These are phyloP conservation scores for Boletus bicolor DNA, from an alignment of 768 basidiomycete species.

Conservation along the genomic window DNA sequence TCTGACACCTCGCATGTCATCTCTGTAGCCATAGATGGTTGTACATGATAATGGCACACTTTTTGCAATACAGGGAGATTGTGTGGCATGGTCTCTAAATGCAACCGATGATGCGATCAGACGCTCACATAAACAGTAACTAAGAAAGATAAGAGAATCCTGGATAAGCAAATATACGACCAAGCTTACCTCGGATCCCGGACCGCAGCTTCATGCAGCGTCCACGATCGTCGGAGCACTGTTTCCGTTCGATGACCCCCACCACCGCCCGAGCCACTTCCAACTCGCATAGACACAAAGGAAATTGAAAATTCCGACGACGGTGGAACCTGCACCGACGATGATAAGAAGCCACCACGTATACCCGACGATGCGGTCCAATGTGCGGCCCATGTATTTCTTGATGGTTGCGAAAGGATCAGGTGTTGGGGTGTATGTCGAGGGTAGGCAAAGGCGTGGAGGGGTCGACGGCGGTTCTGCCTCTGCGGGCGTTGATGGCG, in stretches of 20 bases:
- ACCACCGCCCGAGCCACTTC: slow-evolving; percentile 50
- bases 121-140: background rate
- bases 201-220: slow-evolving; percentile 10
- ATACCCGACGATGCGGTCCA: slow-evolving; percentile 76
- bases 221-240: slow-evolving; percentile 5
- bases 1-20: background rate
- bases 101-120: background rate
- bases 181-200: background rate
- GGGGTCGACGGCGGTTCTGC: slow-evolving; percentile 23
- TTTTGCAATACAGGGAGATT: background rate
- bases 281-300: slow-evolving; percentile 63
- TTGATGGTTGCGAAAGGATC: slow-evolving; percentile 56
- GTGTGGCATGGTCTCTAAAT: background rate
- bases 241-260: slow-evolving; percentile 11
- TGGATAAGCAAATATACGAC: background rate
- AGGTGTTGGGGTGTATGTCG: slow-evolving; percentile 46
- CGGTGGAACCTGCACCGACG: slow-evolving; percentile 71
- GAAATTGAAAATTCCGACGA: slow-evolving; percentile 72
- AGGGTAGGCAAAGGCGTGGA: slow-evolving; percentile 51
- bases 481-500: slow-evolving; percentile 16
- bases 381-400: slow-evolving; percentile 56
- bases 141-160: background rate
- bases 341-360: slow-evolving; percentile 75
- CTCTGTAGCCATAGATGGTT: background rate
- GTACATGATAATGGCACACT: background rate